phyloP scores from a whole-genome alignment of 345 rosid genomes.

The Garcia nutans region DNA sequence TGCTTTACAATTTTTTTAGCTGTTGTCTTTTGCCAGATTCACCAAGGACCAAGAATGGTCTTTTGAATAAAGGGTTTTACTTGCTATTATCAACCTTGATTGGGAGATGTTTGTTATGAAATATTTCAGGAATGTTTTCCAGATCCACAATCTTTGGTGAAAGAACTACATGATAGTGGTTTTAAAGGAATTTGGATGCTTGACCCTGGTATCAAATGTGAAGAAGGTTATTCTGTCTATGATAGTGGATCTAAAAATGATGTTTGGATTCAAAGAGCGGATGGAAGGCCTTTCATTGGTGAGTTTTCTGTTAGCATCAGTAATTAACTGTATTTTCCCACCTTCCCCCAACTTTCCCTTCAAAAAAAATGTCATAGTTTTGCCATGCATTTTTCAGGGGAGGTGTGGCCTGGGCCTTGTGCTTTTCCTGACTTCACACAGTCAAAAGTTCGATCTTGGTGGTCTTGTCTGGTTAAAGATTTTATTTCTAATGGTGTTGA shows the following conservation, averaged over 20 bases:
- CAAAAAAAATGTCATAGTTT: constrained; percentile 2
- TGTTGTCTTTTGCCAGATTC: not conserved
- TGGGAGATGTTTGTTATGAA: constrained; percentile 1
- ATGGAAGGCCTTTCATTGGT: constrained; percentile 71
- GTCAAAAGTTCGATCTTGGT: constrained; percentile 76
- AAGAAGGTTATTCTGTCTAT: constrained; percentile 64
- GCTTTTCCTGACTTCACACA: constrained; percentile 86
- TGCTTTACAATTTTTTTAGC: not conserved
- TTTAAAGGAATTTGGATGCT: constrained; percentile 97
- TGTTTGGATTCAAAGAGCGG: constrained; percentile 67
- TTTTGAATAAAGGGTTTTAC: not conserved
- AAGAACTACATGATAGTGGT: constrained; percentile 60
- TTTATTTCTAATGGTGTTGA: constrained; percentile 80
- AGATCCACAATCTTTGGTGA: constrained; percentile 60
- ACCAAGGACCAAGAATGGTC: not conserved
- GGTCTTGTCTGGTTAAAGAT: constrained; percentile 78
- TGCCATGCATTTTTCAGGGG: constrained; percentile 49
- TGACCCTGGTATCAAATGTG: constrained; percentile 86
- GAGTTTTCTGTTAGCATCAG: constrained; percentile 12
- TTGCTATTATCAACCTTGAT: not conserved
- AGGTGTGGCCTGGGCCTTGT: constrained; percentile 97
- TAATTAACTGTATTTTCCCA: constrained; percentile 10
- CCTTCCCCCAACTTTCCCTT: not conserved
- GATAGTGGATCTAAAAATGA: constrained; percentile 66
- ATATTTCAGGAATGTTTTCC: constrained; percentile 59